phyloP scores from a whole-genome alignment of 1,284 basidiomycete species.

The Cutaneotrichosporon mucoides region DNA sequence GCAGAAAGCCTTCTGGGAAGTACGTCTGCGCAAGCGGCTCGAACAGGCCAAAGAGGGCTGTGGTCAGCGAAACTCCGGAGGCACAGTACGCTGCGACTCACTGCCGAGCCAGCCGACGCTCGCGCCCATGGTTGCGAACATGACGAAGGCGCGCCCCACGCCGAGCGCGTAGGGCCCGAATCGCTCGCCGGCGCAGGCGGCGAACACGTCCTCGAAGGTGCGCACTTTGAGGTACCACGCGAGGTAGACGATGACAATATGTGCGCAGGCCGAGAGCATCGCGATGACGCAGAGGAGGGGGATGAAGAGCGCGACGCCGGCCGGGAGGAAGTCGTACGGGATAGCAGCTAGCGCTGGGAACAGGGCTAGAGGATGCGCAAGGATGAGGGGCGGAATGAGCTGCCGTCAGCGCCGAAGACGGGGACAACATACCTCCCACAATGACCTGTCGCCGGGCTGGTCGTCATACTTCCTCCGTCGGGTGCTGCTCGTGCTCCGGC shows the following conservation, averaged over 20 bases:
- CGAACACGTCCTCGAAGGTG: slow-evolving; percentile 48
- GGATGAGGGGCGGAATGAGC: slow-evolving; percentile 45
- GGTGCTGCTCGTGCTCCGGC: slow-evolving; percentile 1
- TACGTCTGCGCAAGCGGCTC: slow-evolving; percentile 35
- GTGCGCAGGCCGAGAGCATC: slow-evolving; percentile 41
- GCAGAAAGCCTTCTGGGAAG: slow-evolving; percentile 26
- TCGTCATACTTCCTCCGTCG: slow-evolving; percentile 14
- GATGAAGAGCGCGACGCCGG: slow-evolving; percentile 47
- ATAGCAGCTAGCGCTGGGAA: slow-evolving; percentile 43
- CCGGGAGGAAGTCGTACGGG: slow-evolving; percentile 47
- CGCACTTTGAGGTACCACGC: slow-evolving; percentile 49
- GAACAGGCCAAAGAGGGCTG: slow-evolving; percentile 40
- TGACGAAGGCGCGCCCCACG: slow-evolving; percentile 36
- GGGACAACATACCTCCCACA: slow-evolving; percentile 10
- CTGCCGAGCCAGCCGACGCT: slow-evolving; percentile 42
- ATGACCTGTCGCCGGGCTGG: slow-evolving; percentile 9
- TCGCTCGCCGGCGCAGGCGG: slow-evolving; percentile 30
- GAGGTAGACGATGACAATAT: slow-evolving; percentile 49
- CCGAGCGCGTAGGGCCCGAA: slow-evolving; percentile 38
- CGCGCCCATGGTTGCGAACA: slow-evolving; percentile 34
- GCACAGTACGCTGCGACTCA: slow-evolving; percentile 21
- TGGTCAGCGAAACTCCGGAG: not conserved
- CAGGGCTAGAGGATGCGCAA: slow-evolving; percentile 46
- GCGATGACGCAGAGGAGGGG: slow-evolving; percentile 42
- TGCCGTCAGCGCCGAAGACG: slow-evolving; percentile 13